Evolutionary conservation across 345 rosid species (phyloP).

Genomic region (Odontarrhena argentea): DNA sequence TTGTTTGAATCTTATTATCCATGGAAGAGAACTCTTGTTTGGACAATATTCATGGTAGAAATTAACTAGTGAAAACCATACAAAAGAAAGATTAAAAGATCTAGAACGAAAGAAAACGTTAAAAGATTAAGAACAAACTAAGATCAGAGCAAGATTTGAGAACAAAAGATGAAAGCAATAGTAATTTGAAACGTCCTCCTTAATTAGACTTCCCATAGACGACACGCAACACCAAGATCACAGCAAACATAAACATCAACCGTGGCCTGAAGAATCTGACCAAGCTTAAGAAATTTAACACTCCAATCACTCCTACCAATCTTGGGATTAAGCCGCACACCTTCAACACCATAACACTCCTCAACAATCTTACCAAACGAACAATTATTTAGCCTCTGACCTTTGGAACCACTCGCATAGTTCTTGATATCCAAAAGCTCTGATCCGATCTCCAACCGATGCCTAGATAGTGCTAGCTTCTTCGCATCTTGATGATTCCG

Average conservation of each 20-base stretch:
- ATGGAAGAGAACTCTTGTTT: too few species aligned
- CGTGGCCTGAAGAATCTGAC: slow-evolving; percentile 41
- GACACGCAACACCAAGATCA: slow-evolving; percentile 25
- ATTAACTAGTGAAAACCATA: too few species aligned
- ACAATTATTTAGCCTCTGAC: neutral
- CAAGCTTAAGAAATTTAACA: slow-evolving; percentile 2
- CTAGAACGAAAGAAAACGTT: too few species aligned
- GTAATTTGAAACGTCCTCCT: too few species aligned
- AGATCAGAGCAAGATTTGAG: too few species aligned
- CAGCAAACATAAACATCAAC: slow-evolving; percentile 37
- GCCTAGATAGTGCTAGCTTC: slow-evolving; percentile 21
- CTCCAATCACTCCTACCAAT: slow-evolving; percentile 46
- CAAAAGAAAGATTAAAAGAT: too few species aligned
- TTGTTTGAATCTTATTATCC: too few species aligned
- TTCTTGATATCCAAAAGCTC: slow-evolving; percentile 36
- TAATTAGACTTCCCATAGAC: too few species aligned
- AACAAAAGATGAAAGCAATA: too few species aligned
- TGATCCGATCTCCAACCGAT: too few species aligned
- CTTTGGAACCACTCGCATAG: slow-evolving; percentile 7
- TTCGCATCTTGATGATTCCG: slow-evolving; percentile 39
- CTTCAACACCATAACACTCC: slow-evolving; percentile 34
- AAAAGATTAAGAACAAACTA: too few species aligned
- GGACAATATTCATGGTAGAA: too few species aligned
- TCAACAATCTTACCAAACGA: slow-evolving; percentile 40
- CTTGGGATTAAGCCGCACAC: slow-evolving; percentile 27